Evolutionary conservation across 1,284 basidiomycete genomes (phyloP), one percentile per base, ranked within the genome.

Genomic region (Moesziomyces antarcticus): DNA sequence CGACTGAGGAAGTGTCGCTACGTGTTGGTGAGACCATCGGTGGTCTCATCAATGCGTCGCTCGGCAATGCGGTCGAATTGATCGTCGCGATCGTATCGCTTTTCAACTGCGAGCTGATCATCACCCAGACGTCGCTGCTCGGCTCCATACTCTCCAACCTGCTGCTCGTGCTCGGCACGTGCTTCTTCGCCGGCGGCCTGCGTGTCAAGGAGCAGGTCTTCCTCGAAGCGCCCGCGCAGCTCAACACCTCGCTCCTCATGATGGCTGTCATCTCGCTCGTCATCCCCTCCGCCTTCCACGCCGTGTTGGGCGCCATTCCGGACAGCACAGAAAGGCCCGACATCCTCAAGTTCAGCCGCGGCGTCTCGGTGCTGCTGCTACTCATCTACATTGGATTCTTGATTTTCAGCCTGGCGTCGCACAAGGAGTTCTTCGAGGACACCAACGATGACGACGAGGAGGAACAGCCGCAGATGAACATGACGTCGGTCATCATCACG

Each of bases 41-140:
- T 16, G 79, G 79, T 47, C 70, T 81, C 27, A 70, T 81, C 62
- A 81, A 81, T 30, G 79, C 79, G 30, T 76, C 79, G 3, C 63
- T 81, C 27, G 79, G 79, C 22, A 81, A 81, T 30, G 79, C 79
- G 2, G 79, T 81, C 54, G 79, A 81, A 45, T 48, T 81, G 40
- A 81, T 81, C 50, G 79, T 81, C 6, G 79, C 79, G 27, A 81
- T 81, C 55, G 76, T 81, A 16, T 77, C 79, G 37, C 71, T 81
- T 21, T 76, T 81, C 64, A 56, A 81, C 21, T 81, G 79, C 67
- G 72, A 81, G 57, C 57, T 79, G 10, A 73, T 69, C 43, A 77
- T 81, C 49, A 76, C 75, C 0, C 79, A 81, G 49, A 79, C 79
- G 5, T 79, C 77, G 43, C 54, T 81, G 22, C 61, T 81, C 30